Conservation (phyloP, 805 yeast genomes). For the Zygosaccharomyces bailii region DNA sequence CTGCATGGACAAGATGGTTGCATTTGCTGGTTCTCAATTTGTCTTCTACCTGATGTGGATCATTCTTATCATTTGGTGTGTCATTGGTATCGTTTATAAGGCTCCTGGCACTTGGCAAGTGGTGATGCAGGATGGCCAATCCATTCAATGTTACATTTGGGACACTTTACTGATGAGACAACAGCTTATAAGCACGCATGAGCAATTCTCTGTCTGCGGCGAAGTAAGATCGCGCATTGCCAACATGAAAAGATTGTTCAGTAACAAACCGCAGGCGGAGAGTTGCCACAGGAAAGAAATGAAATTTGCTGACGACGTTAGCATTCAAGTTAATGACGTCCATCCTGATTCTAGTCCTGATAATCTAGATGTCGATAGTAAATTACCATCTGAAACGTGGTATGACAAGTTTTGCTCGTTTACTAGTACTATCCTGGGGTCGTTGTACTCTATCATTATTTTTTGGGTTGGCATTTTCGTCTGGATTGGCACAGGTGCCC, state of each 20-base stretch:
- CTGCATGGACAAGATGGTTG: constrained; percentile 27
- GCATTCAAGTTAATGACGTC: constrained; percentile 3
- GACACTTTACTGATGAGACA: constrained; percentile 43
- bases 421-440: constrained; percentile 33
- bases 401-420: constrained; percentile 36
- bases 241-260: constrained; percentile 23
- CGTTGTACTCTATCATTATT: constrained; percentile 32
- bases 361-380: constrained; percentile 12
- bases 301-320: constrained; percentile 1
- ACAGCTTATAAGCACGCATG: constrained; percentile 33
- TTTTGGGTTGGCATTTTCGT: constrained; percentile 40
- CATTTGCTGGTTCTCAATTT: constrained; percentile 29
- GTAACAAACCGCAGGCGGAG: constrained; percentile 1
- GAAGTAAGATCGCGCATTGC: constrained; percentile 31
- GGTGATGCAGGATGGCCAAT: constrained; percentile 42
- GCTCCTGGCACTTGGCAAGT: constrained; percentile 41
- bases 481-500: constrained; percentile 40
- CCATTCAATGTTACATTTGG: constrained; percentile 40
- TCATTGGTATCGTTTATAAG: constrained; percentile 29
- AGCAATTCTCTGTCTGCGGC: constrained; percentile 28
- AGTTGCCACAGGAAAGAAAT: neutral
- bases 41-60: constrained; percentile 31
- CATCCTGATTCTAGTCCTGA: constrained; percentile 6
- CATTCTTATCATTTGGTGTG: constrained; percentile 30
- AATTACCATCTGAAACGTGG: constrained; percentile 30